Percentiles rank a stretch among this genome's conserved stretches.
phyloP scores from a whole-genome alignment of 1,139 yeast species.

The Suhomyces yuchorum region DNA sequence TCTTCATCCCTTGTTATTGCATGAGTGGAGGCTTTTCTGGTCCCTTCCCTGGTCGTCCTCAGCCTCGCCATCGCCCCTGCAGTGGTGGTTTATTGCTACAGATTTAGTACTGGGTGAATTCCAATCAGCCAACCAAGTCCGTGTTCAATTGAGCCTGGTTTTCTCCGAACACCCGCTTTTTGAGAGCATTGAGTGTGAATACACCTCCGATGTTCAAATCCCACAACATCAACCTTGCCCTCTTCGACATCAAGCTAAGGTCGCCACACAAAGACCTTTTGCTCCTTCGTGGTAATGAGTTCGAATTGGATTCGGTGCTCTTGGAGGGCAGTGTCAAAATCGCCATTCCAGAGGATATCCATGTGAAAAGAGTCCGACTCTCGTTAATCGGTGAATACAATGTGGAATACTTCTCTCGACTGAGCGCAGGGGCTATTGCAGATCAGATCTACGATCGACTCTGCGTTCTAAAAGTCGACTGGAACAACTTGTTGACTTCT shows the following conservation, averaged over 20 bases:
- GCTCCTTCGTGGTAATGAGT: constrained; percentile 57
- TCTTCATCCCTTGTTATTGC: background rate
- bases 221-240: constrained; percentile 25
- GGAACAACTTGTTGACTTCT: constrained; percentile 59
- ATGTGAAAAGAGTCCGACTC: constrained; percentile 50
- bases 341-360: constrained; percentile 53
- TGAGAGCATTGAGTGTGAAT: background rate
- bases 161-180: background rate
- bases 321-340: constrained; percentile 60
- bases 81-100: background rate
- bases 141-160: background rate
- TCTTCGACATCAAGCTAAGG: constrained; percentile 42
- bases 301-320: constrained; percentile 55
- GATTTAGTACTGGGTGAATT: background rate
- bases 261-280: constrained; percentile 57
- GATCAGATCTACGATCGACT: constrained; percentile 54
- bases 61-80: background rate
- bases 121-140: background rate
- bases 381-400: constrained; percentile 55
- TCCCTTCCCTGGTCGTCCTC: background rate
- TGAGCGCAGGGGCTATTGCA: constrained; percentile 33
- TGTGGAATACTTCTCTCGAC: constrained; percentile 53
- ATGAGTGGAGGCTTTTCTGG: background rate
- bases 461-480: constrained; percentile 52
- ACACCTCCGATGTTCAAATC: constrained; percentile 27